Percentiles rank a stretch among this genome's conserved stretches.
Evolutionary conservation across 1,284 basidiomycete genomes (phyloP).

Genomic region (Neolentinus lepideus): DNA sequence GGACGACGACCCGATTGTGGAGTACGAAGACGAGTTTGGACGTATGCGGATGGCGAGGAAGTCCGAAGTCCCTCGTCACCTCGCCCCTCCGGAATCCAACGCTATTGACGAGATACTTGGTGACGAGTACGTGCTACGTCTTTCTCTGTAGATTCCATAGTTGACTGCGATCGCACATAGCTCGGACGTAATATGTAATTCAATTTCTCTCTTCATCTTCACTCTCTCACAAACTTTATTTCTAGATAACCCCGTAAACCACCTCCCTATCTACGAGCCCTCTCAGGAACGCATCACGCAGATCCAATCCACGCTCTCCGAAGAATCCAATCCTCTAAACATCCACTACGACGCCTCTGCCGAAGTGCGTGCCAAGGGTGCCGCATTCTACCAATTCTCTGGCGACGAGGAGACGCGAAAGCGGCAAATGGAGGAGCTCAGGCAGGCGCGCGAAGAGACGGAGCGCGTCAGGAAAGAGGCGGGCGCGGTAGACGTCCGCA

Average conservation of each 20-base stretch:
- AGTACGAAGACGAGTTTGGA: constrained; percentile 85
- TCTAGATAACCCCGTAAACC: constrained; percentile 67
- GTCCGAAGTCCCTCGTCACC: constrained; percentile 74
- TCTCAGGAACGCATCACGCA: constrained; percentile 71
- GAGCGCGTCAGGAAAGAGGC: constrained; percentile 50
- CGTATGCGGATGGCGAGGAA: constrained; percentile 57
- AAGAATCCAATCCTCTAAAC: constrained; percentile 66
- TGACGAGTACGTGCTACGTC: constrained; percentile 41
- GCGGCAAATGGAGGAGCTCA: constrained; percentile 76
- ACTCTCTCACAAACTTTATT: background rate
- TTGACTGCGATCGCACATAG: background rate
- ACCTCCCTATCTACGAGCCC: constrained; percentile 84
- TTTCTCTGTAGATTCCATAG: background rate
- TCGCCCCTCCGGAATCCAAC: constrained; percentile 29
- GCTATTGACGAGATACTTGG: constrained; percentile 29
- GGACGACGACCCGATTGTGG: constrained; percentile 70
- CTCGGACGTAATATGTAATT: background rate
- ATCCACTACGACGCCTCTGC: constrained; percentile 77
- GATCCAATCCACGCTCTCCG: constrained; percentile 69
- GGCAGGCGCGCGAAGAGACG: constrained; percentile 64
- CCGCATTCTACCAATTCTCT: constrained; percentile 87
- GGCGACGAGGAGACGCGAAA: constrained; percentile 69
- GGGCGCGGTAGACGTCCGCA: constrained; percentile 49
- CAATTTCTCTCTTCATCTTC: background rate
- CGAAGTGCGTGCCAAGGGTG: constrained; percentile 85